Evolutionary conservation across 2,329 filamentous ascomycete genomes (phyloP).

Genomic region (Xylariaceae sp.): DNA sequence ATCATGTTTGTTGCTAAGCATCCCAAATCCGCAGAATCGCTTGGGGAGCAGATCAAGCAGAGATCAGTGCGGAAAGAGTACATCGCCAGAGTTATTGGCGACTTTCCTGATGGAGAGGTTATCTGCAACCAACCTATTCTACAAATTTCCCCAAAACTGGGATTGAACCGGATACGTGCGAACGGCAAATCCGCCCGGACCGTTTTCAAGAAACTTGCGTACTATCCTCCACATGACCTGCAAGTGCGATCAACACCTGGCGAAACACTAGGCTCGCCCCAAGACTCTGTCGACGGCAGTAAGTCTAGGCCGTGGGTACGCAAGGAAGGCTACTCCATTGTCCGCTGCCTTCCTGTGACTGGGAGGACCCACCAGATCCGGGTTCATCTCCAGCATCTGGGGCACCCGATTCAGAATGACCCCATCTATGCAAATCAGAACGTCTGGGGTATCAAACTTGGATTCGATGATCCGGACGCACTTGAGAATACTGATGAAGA

Average conservation of each 20-base stretch:
- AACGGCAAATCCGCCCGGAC: slow-evolving; percentile 90
- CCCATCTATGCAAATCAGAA: slow-evolving; percentile 95
- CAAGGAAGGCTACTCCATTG: slow-evolving; percentile 88
- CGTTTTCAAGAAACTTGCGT: slow-evolving; percentile 90
- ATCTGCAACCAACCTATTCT: slow-evolving; percentile 94
- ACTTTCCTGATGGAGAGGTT: slow-evolving; percentile 89
- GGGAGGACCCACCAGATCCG: slow-evolving; percentile 94
- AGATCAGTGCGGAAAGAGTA: slow-evolving; percentile 95
- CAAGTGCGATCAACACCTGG: slow-evolving; percentile 15
- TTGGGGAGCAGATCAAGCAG: slow-evolving; percentile 77
- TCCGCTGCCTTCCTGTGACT: slow-evolving; percentile 90
- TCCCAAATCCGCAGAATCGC: slow-evolving; percentile 74
- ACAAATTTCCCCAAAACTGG: slow-evolving; percentile 92
- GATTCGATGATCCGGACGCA: slow-evolving; percentile 68
- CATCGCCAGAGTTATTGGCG: slow-evolving; percentile 85
- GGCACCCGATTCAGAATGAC: slow-evolving; percentile 95
- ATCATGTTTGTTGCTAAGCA: slow-evolving; percentile 98
- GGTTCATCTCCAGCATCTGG: slow-evolving; percentile 92
- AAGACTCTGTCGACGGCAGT: slow-evolving; percentile 31
- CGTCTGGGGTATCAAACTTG: slow-evolving; percentile 86
- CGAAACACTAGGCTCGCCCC: slow-evolving; percentile 21
- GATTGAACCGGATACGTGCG: slow-evolving; percentile 90
- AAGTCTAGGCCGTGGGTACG: slow-evolving; percentile 50
- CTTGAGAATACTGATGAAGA: slow-evolving; percentile 81
- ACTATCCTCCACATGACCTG: slow-evolving; percentile 68